Conservation (phyloP, 2,329 filamentous ascomycete genomes). For the Aplosporella prunicola region DNA sequence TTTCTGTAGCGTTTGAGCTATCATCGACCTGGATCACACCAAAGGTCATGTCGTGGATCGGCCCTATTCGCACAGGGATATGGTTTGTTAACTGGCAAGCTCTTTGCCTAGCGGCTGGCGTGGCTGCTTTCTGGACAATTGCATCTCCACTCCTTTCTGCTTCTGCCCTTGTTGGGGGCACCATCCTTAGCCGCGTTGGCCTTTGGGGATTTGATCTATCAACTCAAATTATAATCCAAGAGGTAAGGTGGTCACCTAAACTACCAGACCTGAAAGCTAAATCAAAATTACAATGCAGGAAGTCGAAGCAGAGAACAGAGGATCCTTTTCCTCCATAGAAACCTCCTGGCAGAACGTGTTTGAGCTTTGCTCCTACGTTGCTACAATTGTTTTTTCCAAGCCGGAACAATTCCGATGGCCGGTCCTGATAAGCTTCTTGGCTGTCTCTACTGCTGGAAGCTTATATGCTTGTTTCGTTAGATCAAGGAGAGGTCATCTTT, state of each 20-base stretch:
- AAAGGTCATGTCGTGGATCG: conserved; percentile 41
- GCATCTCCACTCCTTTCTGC: conserved; percentile 11
- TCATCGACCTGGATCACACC: conserved; percentile 53
- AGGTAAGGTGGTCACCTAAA: conserved; percentile 17
- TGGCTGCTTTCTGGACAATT: conserved; percentile 12
- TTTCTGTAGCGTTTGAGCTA: conserved; percentile 48
- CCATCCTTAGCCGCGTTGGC: conserved; percentile 34
- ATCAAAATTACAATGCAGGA: conserved; percentile 18
- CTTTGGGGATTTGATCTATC: conserved; percentile 41
- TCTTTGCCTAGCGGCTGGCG: conserved; percentile 38
- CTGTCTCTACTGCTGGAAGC: conserved; percentile 42
- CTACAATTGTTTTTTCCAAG: conserved; percentile 50
- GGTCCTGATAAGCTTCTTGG: conserved; percentile 19
- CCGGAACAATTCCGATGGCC: conserved; percentile 55
- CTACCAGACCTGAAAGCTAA: not conserved
- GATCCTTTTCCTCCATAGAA: conserved; percentile 53
- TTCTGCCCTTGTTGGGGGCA: conserved; percentile 27
- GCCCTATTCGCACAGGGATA: conserved; percentile 52
- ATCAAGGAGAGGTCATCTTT: too few species aligned
- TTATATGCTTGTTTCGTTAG: too few species aligned
- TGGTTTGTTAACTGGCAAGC: conserved; percentile 65
- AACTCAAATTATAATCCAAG: conserved; percentile 39
- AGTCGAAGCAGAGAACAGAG: conserved; percentile 21
- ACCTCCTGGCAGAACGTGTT: conserved; percentile 55
- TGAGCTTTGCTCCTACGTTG: conserved; percentile 53